Percentiles rank a stretch among this genome's conserved stretches.
Conservation (phyloP, 306 rosid species). For the Prunus padus region DNA sequence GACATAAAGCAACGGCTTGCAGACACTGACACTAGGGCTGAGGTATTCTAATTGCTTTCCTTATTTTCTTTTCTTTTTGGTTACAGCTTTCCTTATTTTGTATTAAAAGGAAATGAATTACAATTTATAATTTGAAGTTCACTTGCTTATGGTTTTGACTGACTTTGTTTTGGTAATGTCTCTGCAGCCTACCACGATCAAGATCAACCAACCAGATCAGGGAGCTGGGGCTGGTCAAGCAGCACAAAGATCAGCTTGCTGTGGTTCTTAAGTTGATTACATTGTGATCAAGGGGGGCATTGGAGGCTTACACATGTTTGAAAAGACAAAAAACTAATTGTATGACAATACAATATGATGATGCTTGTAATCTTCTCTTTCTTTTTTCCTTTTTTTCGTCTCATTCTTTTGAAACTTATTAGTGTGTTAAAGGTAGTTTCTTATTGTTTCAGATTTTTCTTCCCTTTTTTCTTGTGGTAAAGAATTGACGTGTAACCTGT, state of each 20-base stretch:
- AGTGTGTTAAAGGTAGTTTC: constrained; percentile 52
- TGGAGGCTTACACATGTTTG: constrained; percentile 23
- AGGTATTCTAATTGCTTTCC: constrained; percentile 42
- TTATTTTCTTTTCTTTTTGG: neutral
- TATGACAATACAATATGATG: constrained; percentile 41
- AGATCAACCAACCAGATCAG: constrained; percentile 62
- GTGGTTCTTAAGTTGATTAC: constrained; percentile 57
- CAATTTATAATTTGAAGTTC: neutral
- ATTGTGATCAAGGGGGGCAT: constrained; percentile 15
- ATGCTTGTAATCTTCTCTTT: constrained; percentile 45
- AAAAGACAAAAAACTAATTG: constrained; percentile 39
- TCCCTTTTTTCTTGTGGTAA: neutral
- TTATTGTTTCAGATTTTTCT: constrained; percentile 31
- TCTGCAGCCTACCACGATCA: constrained; percentile 67
- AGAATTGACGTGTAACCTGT: constrained; percentile 21
- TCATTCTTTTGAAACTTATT: constrained; percentile 54
- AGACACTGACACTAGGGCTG: constrained; percentile 62
- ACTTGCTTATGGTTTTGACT: neutral
- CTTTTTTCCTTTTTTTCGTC: neutral
- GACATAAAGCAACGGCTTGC: constrained; percentile 91
- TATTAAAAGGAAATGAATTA: neutral
- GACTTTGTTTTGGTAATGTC: constrained; percentile 15
- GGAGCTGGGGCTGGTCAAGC: constrained; percentile 51
- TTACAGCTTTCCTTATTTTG: neutral
- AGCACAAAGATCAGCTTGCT: constrained; percentile 68